phyloP scores from a whole-genome alignment of 2,329 filamentous ascomycete species.

The Rutstroemia sp. region DNA sequence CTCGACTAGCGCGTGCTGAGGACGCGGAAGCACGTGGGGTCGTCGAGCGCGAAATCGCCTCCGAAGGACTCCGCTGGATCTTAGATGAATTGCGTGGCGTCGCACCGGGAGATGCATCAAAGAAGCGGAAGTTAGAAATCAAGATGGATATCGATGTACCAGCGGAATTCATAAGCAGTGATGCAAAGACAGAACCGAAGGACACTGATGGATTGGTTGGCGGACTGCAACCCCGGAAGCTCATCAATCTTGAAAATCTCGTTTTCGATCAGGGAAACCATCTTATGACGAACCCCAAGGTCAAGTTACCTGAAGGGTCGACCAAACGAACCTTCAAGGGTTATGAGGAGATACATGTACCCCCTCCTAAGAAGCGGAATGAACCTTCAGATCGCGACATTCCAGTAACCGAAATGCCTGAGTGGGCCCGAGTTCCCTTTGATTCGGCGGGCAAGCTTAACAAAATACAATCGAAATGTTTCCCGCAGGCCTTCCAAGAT shows the following conservation, averaged over 20 bases:
- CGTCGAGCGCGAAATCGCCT: conserved; percentile 85
- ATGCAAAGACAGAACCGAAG: conserved; percentile 42
- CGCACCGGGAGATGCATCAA: conserved; percentile 45
- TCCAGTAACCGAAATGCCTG: conserved; percentile 79
- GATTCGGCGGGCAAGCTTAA: conserved; percentile 82
- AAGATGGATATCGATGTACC: conserved; percentile 91
- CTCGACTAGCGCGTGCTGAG: conserved; percentile 74
- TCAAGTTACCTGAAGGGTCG: conserved; percentile 86
- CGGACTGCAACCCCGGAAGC: conserved; percentile 75
- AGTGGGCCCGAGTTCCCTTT: conserved; percentile 86
- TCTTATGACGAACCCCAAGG: conserved; percentile 98
- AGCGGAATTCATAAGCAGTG: conserved; percentile 46
- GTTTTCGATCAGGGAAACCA: conserved; percentile 98
- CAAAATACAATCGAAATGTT: conserved; percentile 92
- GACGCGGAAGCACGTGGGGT: conserved; percentile 67
- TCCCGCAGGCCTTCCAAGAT: conserved; percentile 79
- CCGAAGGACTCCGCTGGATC: conserved; percentile 78
- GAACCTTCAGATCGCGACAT: conserved; percentile 76
- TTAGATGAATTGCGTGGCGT: conserved; percentile 82
- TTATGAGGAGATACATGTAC: conserved; percentile 97
- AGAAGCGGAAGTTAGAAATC: conserved; percentile 69
- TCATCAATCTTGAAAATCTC: conserved; percentile 92
- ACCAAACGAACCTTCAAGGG: conserved; percentile 95
- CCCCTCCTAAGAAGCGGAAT: conserved; percentile 78
- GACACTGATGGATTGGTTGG: conserved; percentile 66